phyloP scores from a whole-genome alignment of 208 protist species.

The Wallacemonas sp. region DNA sequence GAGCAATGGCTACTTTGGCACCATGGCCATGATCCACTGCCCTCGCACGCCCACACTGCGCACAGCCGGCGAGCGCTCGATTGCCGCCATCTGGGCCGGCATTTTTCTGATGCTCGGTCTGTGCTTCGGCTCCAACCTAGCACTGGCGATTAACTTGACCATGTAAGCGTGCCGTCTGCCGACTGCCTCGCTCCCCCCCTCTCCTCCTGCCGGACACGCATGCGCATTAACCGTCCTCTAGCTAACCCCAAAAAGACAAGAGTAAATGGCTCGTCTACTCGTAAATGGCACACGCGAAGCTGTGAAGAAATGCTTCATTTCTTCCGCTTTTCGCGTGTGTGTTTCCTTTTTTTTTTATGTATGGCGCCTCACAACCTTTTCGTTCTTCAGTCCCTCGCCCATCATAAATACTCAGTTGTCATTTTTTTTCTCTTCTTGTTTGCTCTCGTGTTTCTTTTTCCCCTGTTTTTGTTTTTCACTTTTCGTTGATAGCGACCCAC shows the following conservation, averaged over 20 bases:
- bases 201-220: background rate
- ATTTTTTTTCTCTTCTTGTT: background rate
- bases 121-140: constrained; percentile 23
- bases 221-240: too few relatives aligned
- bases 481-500: constrained; percentile 1
- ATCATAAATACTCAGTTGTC: background rate
- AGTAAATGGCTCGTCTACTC: too few relatives aligned
- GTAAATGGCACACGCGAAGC: too few relatives aligned
- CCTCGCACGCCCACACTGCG: constrained; percentile 45
- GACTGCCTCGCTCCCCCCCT: too few relatives aligned
- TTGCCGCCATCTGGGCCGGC: constrained; percentile 51
- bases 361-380: too few relatives aligned
- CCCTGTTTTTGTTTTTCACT: constrained; percentile 6
- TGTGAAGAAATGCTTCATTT: too few relatives aligned
- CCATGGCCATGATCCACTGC: constrained; percentile 70
- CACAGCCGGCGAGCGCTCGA: constrained; percentile 60
- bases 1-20: constrained; percentile 80
- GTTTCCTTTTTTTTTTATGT: too few relatives aligned
- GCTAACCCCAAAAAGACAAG: background rate
- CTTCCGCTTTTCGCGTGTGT: too few relatives aligned
- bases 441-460: background rate
- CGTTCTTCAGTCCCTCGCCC: too few relatives aligned
- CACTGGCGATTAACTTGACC: constrained; percentile 19
- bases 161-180: constrained; percentile 8
- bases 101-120: constrained; percentile 60